Conservation (phyloP, 164 flowering plant genomes). For the Warburgia ugandensis region DNA sequence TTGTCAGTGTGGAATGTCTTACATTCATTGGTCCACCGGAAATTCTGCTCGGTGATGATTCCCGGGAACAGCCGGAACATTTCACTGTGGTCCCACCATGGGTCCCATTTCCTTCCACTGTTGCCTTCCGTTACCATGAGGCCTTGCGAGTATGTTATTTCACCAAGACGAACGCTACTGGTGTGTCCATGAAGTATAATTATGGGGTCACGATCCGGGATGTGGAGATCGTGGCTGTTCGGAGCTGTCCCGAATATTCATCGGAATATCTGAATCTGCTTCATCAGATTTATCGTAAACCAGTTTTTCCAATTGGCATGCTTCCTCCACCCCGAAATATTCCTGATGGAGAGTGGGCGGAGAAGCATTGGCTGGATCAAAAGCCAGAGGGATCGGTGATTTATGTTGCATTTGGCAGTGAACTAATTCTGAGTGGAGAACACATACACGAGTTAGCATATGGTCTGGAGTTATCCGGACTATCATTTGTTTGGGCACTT, state of each 20-base stretch:
- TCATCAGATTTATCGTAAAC: slow-evolving; percentile 6
- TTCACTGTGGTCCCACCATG: neutral
- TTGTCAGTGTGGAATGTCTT: no score
- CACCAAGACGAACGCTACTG: neutral
- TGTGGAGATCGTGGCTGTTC: slow-evolving; percentile 1
- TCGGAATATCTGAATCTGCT: slow-evolving; percentile 7
- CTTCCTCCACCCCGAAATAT: no score
- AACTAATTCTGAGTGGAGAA: slow-evolving; percentile 15
- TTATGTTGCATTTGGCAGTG: slow-evolving; percentile 38
- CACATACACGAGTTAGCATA: slow-evolving; percentile 27
- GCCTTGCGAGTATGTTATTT: neutral
- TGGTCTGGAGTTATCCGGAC: slow-evolving; percentile 22
- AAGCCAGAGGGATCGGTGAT: slow-evolving; percentile 16
- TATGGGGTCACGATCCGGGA: neutral
- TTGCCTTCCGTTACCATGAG: slow-evolving; percentile 9
- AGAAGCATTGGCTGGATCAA: slow-evolving; percentile 29
- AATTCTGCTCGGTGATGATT: no score
- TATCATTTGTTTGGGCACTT: slow-evolving; percentile 30
- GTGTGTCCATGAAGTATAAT: slow-evolving; percentile 1
- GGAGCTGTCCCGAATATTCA: slow-evolving; percentile 10
- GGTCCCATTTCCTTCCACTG: slow-evolving; percentile 1
- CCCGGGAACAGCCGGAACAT: neutral
- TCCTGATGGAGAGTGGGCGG: neutral
- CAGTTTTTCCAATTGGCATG: no score
- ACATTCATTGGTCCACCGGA: no score